Base-by-base conservation (phyloP, 345 rosid genomes). In the Reutealis trisperma region DNA sequence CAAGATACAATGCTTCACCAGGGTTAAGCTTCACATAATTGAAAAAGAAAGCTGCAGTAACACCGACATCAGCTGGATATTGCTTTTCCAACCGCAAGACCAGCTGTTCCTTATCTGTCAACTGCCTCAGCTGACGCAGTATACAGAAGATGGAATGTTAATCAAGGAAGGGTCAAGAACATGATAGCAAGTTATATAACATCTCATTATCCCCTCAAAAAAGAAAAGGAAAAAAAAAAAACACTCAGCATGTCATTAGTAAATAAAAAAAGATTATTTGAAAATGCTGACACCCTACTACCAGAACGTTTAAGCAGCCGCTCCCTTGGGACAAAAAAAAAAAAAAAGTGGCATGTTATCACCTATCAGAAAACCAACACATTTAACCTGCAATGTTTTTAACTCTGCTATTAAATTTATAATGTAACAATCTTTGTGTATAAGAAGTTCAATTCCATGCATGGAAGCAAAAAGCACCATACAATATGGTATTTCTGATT, bases 1-100 rank as follows among this genome's bases (percentile, higher is more conserved):
- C 97, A 2, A 96, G 93, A 83, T 88, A 94, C 85, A 96, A 87
- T 75, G 98, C 99, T 90, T 96, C 96, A 22, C 98, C 98, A 6
- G 97, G 94, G 72, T 86, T 90, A 81, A 96, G 96, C 90, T 86
- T 91, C 83, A 96, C 97, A 67, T 94, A 86, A 84, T 96, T 96
- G 64, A 94, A 85, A 78, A 96, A 83, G 81, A 96, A 92, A 51
- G 97, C 91, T 25, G 99, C 90, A 70, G 91, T 84, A 37, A 96
- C 94, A 67, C 99, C 99, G 37, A 94, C 80, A 80, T 92, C 98
- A 78, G 79, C 88, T 60, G 98, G 93, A 79, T 96, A 94, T 79
- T 88, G 97, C 86, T 85, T 88, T 85, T 96, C 97, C 80, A 96
- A 86, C 63, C 62, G 84, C 92, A 96, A 85, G 67, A 94, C 93